Conservation (phyloP, 805 yeast genomes). For the Suhomyces pyralidae region DNA sequence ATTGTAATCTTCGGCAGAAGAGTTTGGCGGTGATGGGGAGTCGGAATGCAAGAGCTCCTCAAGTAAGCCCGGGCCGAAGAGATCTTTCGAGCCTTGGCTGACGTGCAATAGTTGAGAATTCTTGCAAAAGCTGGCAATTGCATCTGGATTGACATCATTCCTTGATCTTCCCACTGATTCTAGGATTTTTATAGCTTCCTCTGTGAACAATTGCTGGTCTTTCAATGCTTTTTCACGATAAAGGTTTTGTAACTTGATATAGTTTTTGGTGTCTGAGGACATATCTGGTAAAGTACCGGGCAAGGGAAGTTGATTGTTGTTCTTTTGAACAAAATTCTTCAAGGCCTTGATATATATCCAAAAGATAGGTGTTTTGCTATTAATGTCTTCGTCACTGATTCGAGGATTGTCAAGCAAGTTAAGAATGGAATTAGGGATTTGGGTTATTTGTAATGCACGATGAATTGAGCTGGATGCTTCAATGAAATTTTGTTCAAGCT, state of each 20-base stretch:
- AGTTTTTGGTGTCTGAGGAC: conserved; percentile 71
- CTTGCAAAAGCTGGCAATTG: conserved; percentile 54
- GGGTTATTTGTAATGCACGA: conserved; percentile 36
- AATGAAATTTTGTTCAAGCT: conserved; percentile 47
- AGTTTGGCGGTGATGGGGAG: background rate
- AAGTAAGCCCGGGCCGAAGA: conserved; percentile 15
- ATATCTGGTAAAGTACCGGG: conserved; percentile 82
- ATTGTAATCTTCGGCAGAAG: conserved; percentile 13
- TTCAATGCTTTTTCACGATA: conserved; percentile 53
- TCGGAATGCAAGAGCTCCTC: conserved; percentile 10
- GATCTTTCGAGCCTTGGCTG: conserved; percentile 41
- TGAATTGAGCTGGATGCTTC: conserved; percentile 37
- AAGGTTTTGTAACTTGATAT: conserved; percentile 53
- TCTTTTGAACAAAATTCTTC: conserved; percentile 40
- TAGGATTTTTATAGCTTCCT: conserved; percentile 27
- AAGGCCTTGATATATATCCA: conserved; percentile 65
- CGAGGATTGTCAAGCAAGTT: conserved; percentile 22
- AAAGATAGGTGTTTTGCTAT: conserved; percentile 35
- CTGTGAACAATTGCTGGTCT: conserved; percentile 46
- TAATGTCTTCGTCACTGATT: conserved; percentile 13
- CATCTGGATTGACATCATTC: conserved; percentile 30
- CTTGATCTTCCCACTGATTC: conserved; percentile 23
- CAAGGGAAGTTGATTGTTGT: conserved; percentile 54
- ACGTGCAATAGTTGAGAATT: conserved; percentile 55
- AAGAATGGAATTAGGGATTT: conserved; percentile 27